Percentiles rank a stretch among this genome's conserved stretches.
Conservation (phyloP, 2,329 filamentous ascomycete genomes). For the Arachnomyces sp. region DNA sequence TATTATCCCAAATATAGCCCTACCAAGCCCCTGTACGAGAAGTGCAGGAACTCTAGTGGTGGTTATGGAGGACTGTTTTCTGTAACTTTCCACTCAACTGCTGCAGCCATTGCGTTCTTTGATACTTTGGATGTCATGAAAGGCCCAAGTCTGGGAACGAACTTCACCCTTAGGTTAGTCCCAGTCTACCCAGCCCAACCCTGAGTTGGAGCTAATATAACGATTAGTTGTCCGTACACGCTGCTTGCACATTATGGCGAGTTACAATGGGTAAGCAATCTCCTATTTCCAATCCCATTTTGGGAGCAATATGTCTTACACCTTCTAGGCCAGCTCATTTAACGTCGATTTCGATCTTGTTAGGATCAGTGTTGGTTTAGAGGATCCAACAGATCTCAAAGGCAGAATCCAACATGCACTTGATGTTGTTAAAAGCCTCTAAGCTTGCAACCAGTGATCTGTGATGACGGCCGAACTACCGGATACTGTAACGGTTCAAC, state of each 20-base stretch:
- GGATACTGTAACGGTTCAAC: no score
- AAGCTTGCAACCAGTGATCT: background rate
- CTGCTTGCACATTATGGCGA: constrained; percentile 86
- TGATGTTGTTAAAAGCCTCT: constrained; percentile 39
- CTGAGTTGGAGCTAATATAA: constrained; percentile 8
- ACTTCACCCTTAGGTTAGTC: constrained; percentile 70
- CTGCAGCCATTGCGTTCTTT: constrained; percentile 72
- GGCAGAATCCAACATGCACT: constrained; percentile 63
- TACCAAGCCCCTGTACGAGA: constrained; percentile 68
- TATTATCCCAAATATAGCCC: constrained; percentile 80
- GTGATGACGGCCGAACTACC: no score
- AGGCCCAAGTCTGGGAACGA: constrained; percentile 89
- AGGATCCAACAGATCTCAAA: constrained; percentile 63
- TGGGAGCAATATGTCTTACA: background rate
- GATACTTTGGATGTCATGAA: constrained; percentile 83
- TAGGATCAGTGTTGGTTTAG: constrained; percentile 81
- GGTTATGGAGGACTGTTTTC: constrained; percentile 89
- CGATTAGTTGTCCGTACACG: constrained; percentile 71
- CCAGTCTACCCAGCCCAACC: background rate
- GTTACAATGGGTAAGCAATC: constrained; percentile 64
- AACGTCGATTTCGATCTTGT: constrained; percentile 74
- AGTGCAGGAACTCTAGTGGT: constrained; percentile 62
- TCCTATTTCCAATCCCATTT: background rate
- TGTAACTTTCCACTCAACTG: constrained; percentile 64
- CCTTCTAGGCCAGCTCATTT: constrained; percentile 57